Percentiles rank a stretch among this genome's conserved stretches.
Evolutionary conservation across 163 green algal genomes (phyloP).

Genomic region (Coccomyxa subellipsoidea): DNA sequence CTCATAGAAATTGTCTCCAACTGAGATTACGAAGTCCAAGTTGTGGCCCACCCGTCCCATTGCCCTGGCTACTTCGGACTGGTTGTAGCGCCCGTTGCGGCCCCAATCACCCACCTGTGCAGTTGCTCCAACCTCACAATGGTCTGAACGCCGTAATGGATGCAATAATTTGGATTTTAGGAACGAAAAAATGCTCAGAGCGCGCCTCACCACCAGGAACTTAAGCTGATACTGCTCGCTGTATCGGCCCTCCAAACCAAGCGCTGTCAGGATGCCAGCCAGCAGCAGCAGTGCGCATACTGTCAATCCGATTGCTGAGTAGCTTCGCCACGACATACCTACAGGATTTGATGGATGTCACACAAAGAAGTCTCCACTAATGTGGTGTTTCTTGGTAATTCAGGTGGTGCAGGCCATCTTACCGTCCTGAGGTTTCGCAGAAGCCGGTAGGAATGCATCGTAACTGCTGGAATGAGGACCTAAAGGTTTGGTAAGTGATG

Average conservation of each 20-base stretch:
- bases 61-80: conserved; percentile 39
- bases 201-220: neutral
- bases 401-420: too few species aligned
- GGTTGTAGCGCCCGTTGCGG: conserved; percentile 44
- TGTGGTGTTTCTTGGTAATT: too few species aligned
- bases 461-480: too few species aligned
- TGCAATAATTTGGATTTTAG: too few species aligned
- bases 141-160: too few species aligned
- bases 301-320: neutral
- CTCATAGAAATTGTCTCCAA: conserved; percentile 67
- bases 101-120: conserved; percentile 72
- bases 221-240: neutral
- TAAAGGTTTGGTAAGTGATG: neutral
- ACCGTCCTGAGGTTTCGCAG: too few species aligned
- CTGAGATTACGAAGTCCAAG: conserved; percentile 57
- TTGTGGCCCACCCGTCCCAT: conserved; percentile 50
- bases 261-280: neutral
- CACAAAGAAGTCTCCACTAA: neutral
- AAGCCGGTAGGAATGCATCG: too few species aligned
- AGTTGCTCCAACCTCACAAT: neutral
- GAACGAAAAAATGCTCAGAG: too few species aligned
- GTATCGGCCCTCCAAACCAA: neutral
- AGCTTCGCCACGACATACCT: neutral
- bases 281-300: neutral
- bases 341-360: neutral